These are phyloP conservation scores for Nakazawaea sp. DNA, from an alignment of 805 yeast species.

Conservation along the genomic window DNA sequence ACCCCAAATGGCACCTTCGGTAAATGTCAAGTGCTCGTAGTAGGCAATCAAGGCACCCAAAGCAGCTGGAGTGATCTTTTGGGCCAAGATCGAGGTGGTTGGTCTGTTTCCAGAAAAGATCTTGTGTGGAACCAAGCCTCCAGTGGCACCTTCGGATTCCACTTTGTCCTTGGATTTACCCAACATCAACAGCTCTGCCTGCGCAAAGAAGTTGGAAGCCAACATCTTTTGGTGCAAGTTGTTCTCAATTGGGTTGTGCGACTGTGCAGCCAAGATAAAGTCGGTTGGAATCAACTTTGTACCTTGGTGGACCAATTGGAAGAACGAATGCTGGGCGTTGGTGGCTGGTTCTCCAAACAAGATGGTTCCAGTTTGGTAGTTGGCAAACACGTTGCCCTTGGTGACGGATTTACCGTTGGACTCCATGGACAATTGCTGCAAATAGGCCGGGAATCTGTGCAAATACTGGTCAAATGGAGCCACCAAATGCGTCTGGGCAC, in stretches of 20 bases:
- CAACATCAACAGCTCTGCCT: constrained; percentile 94
- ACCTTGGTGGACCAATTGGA: constrained; percentile 99
- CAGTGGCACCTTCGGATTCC: constrained; percentile 83
- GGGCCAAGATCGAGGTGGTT: constrained; percentile 93
- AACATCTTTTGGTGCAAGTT: constrained; percentile 96
- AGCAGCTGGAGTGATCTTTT: constrained; percentile 93
- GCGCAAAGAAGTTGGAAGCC: constrained; percentile 99
- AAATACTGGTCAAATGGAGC: constrained; percentile 98
- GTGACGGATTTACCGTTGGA: constrained; percentile 98
- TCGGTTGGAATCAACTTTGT: constrained; percentile 96
- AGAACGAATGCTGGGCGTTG: constrained; percentile 98
- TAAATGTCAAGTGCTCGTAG: constrained; percentile 95
- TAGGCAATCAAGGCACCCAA: constrained; percentile 95
- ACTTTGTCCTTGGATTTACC: constrained; percentile 87
- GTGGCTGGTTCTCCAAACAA: constrained; percentile 98
- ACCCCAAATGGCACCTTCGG: constrained; percentile 99
- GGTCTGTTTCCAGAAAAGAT: constrained; percentile 98
- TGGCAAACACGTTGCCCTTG: constrained; percentile 83
- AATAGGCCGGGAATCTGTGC: constrained; percentile 98
- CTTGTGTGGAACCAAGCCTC: constrained; percentile 89
- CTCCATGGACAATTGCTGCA: constrained; percentile 98
- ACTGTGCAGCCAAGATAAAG: constrained; percentile 93
- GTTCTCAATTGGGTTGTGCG: constrained; percentile 94
- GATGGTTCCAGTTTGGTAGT: constrained; percentile 93
- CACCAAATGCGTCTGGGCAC: constrained; percentile 96